Base-by-base conservation (phyloP, 768 basidiomycete species). In the Goffeauzyma gilvescens region DNA sequence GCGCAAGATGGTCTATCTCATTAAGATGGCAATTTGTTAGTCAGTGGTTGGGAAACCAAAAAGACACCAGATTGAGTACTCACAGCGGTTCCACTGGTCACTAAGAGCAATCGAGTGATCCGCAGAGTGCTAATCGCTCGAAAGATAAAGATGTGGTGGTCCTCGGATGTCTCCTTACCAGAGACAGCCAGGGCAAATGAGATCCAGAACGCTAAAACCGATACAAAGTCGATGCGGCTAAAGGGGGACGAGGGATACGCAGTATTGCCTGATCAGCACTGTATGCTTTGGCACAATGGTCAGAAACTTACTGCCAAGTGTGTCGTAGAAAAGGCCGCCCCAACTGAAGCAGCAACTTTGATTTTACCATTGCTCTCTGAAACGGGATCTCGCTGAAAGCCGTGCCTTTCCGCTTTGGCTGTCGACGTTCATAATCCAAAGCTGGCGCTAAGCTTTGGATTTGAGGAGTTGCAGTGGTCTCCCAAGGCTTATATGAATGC, bases 31-130 rank as follows among this genome's bases (percentile, higher is more conserved):
- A 25, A 9, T 17, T 9, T 4, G 3, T 27, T 41, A 18, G 20
- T 1, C n/a, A 12, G 26, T 35, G 33, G 17, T 35, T 35, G 33
- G 17, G 33, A n/a, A n/a, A n/a, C n/a, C n/a, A n/a, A n/a, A n/a
- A n/a, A n/a, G n/a, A 7, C 15, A 5, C 2, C 38, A n/a, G n/a
- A n/a, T 7, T 9, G 13, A 28, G 25, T 3, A 67, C 79, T 59
- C 52, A 84, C 83, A 15, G 85, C 80, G 17, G 90, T 96, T 64
- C 90, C 90, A 49, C 75, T 76, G 2, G 89, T 90, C 45, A 95
- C 75, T 4, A 85, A 73, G 32, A 96, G 66, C 32, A 96, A 64
- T 49, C 90, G 71, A 1, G 81, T 76, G 2, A 76, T 79, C 50
- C 90, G 69, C 14, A 95, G 67, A 22, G 87, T 82, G 50, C 81